Conservation (phyloP, 805 yeast genomes). For the Cyberlindnera galapagoensis region DNA sequence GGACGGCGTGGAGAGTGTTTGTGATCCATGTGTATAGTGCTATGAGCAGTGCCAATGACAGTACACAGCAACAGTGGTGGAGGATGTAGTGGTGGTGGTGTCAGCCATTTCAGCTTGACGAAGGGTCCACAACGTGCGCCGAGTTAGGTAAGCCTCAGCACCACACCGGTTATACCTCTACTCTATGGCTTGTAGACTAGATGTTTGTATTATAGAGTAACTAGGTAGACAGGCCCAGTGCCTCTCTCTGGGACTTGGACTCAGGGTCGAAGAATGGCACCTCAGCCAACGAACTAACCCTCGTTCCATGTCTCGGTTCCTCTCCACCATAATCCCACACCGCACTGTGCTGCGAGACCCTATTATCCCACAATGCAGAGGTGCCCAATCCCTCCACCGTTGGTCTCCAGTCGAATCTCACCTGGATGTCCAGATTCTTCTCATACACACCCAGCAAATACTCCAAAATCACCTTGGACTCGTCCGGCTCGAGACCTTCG, state of each 20-base stretch:
- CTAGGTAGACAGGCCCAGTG: slow-evolving; percentile 42
- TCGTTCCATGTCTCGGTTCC: slow-evolving; percentile 50
- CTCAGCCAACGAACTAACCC: slow-evolving; percentile 49
- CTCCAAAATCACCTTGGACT: slow-evolving; percentile 37
- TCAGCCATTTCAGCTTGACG: too few relatives aligned
- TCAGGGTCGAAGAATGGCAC: slow-evolving; percentile 42
- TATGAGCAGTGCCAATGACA: too few relatives aligned
- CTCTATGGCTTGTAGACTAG: too few relatives aligned
- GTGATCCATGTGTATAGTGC: too few relatives aligned
- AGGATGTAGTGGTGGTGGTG: too few relatives aligned
- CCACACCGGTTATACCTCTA: too few relatives aligned
- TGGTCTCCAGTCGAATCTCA: slow-evolving; percentile 45
- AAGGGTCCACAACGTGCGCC: too few relatives aligned
- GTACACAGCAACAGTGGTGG: too few relatives aligned
- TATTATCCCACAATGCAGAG: slow-evolving; percentile 56
- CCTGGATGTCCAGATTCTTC: slow-evolving; percentile 48
- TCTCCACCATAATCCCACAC: slow-evolving; percentile 37
- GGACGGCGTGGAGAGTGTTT: too few relatives aligned
- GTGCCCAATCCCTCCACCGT: slow-evolving; percentile 34
- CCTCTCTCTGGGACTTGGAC: slow-evolving; percentile 47
- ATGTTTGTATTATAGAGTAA: too few relatives aligned
- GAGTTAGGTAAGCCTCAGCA: too few relatives aligned
- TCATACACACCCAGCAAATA: slow-evolving; percentile 39
- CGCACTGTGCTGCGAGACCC: slow-evolving; percentile 47
- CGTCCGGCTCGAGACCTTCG: slow-evolving; percentile 44